Evolutionary conservation across 306 rosid species (phyloP), one percentile per base, ranked within the genome.

Genomic region (Vicia faba): DNA sequence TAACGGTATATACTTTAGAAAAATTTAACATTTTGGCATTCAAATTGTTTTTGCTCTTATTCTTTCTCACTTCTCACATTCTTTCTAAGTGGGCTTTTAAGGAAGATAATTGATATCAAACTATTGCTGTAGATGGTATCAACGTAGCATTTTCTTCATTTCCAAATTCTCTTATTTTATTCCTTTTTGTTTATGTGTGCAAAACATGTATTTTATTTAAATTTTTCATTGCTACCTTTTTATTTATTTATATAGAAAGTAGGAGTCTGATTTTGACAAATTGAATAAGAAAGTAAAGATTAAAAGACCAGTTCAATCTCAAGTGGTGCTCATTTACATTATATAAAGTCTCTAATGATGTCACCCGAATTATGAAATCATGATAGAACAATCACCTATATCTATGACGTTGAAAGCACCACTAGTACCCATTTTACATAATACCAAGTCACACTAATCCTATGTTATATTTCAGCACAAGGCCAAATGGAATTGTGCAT

Each of bases 301-400:
- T 53, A 8, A 23, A 53, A 11, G 11, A 18, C 9, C 8, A 19
- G 23, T 46, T 46, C 19, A 46, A 50, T 50, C 28, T 19, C 29
- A 50, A 50, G 29, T 50, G 13, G 20, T 50, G 56, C 56, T 53
- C n/a, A 12, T 11, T 25, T 53, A 23, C 15, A 53, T 53, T 2
- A 53, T 20, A 11, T 5, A 23, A 53, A 23, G 8, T 53, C 60
- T 53, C 15, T 11, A 20, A 25, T 23, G 35, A 25, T 53, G 25
- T 26, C 35, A 1, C 60, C 8, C 26, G 26, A 4, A 35, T 50
- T 50, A 19, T 49, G 13, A 50, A 50, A 50, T n/a, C 11, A n/a
- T 50, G 56, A 50, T 18, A 18, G 56, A 50, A 50, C 26, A 50
- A 50, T 50, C 16, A 44, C 56, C n/a, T n/a, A n/a, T 50, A 50